Conservation (phyloP, 1,284 basidiomycete species). For the Trichosporon faecale region DNA sequence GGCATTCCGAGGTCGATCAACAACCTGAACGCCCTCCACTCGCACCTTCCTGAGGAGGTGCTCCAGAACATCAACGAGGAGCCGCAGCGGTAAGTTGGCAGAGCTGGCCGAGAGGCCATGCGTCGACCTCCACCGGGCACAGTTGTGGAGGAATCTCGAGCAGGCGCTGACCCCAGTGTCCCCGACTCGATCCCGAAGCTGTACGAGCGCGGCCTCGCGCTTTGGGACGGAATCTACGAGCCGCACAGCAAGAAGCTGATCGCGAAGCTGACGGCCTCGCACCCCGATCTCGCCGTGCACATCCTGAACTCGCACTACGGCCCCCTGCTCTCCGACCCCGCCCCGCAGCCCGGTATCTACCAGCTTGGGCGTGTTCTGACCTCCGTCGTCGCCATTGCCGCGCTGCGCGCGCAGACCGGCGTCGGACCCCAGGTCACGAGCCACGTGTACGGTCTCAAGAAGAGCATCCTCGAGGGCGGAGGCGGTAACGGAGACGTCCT, state of each 20-base stretch:
- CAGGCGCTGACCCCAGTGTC: neutral
- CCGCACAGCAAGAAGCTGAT: slow-evolving; percentile 86
- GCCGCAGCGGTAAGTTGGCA: slow-evolving; percentile 57
- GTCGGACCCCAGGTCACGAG: slow-evolving; percentile 88
- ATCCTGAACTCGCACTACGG: slow-evolving; percentile 90
- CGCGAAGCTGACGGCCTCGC: slow-evolving; percentile 75
- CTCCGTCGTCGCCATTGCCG: slow-evolving; percentile 84
- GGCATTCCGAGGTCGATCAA: slow-evolving; percentile 63
- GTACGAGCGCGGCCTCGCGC: slow-evolving; percentile 63
- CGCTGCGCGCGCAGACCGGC: slow-evolving; percentile 79
- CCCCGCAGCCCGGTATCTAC: slow-evolving; percentile 48
- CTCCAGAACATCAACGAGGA: slow-evolving; percentile 14
- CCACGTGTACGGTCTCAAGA: slow-evolving; percentile 81
- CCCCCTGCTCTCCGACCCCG: slow-evolving; percentile 71
- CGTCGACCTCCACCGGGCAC: too few species aligned
- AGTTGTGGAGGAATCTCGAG: too few species aligned
- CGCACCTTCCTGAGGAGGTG: slow-evolving; percentile 74
- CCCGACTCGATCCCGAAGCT: slow-evolving; percentile 62
- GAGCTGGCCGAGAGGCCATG: too few species aligned
- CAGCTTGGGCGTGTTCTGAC: slow-evolving; percentile 74
- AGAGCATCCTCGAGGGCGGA: slow-evolving; percentile 66
- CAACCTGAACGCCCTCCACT: slow-evolving; percentile 69
- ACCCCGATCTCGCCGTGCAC: slow-evolving; percentile 67
- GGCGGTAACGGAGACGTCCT: slow-evolving; percentile 56
- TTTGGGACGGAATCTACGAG: slow-evolving; percentile 90